phyloP scores from a whole-genome alignment of 2,329 filamentous ascomycete genomes.

The Ophiostoma populinum region DNA sequence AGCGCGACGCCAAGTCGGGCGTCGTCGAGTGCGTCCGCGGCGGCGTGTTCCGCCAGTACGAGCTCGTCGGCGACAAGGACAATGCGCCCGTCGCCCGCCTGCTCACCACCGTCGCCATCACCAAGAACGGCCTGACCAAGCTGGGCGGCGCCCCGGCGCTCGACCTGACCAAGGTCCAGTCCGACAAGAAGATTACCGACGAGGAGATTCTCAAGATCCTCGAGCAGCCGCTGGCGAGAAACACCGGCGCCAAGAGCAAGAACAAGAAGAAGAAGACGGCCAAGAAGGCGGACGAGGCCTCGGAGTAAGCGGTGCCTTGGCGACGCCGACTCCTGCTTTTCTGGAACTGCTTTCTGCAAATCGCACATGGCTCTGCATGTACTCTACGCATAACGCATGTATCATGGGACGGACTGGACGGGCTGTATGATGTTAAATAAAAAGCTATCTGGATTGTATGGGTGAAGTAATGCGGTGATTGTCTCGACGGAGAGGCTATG shows the following conservation, averaged over 20 bases:
- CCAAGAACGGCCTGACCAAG: slow-evolving; percentile 89
- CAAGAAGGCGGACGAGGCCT: slow-evolving; percentile 24
- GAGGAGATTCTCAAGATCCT: slow-evolving; percentile 92
- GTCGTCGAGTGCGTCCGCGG: slow-evolving; percentile 90
- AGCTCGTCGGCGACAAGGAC: slow-evolving; percentile 90
- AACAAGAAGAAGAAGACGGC: slow-evolving; percentile 63
- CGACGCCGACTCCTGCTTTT: too few species aligned
- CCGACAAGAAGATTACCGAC: slow-evolving; percentile 95
- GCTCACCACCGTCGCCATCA: slow-evolving; percentile 84
- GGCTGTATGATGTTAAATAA: too few species aligned
- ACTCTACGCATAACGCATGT: too few species aligned
- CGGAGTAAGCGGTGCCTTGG: slow-evolving; percentile 16
- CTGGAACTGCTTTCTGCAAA: too few species aligned
- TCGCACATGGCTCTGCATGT: too few species aligned
- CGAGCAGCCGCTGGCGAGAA: slow-evolving; percentile 70
- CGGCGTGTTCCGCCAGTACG: slow-evolving; percentile 87
- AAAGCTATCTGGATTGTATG: too few species aligned
- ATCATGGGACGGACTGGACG: too few species aligned
- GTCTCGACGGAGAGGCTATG: too few species aligned
- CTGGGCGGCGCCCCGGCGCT: slow-evolving; percentile 59
- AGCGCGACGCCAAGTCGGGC: slow-evolving; percentile 87
- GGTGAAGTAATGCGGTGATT: too few species aligned
- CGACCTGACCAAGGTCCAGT: slow-evolving; percentile 70
- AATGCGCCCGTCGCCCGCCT: slow-evolving; percentile 67
- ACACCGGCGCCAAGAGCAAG: slow-evolving; percentile 73